phyloP scores from a whole-genome alignment of 192 early-diverging fungal species.

The Backusella macrospora region DNA sequence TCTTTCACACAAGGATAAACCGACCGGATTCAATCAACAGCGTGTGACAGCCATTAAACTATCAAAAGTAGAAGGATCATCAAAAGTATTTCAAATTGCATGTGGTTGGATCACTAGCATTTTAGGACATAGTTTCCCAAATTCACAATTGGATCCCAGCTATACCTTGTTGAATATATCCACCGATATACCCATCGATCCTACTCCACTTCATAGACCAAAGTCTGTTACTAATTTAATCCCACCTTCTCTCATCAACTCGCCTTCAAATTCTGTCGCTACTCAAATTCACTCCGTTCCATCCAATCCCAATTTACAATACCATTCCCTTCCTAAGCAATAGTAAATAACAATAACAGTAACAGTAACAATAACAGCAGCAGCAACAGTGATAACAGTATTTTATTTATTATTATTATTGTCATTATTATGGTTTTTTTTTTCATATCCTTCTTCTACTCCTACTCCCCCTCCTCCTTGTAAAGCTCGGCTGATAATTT shows the following conservation, averaged over 20 bases:
- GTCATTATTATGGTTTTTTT: too few relatives aligned
- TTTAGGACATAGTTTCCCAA: constrained; percentile 8
- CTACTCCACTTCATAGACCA: not conserved
- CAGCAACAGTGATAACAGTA: too few relatives aligned
- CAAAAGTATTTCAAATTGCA: constrained; percentile 38
- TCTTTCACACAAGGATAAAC: constrained; percentile 15
- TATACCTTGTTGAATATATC: not conserved
- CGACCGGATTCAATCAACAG: not conserved
- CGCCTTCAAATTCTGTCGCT: not conserved
- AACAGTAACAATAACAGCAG: too few relatives aligned
- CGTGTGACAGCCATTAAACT: constrained; percentile 32
- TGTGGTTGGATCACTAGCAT: constrained; percentile 38
- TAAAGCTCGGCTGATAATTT: constrained; percentile 2
- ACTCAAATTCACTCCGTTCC: not conserved
- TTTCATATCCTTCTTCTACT: not conserved
- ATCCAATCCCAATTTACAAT: constrained; percentile 8
- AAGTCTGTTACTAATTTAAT: constrained; percentile 14
- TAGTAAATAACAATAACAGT: not conserved
- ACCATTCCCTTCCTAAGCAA: not conserved
- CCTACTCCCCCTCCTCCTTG: not conserved
- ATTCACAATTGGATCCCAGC: not conserved
- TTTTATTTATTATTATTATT: too few relatives aligned
- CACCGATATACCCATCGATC: constrained; percentile 9
- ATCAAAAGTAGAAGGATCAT: constrained; percentile 34
- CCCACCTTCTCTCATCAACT: not conserved